Conservation (phyloP, 2,329 filamentous ascomycete genomes). For the Beauveria bassiana region DNA sequence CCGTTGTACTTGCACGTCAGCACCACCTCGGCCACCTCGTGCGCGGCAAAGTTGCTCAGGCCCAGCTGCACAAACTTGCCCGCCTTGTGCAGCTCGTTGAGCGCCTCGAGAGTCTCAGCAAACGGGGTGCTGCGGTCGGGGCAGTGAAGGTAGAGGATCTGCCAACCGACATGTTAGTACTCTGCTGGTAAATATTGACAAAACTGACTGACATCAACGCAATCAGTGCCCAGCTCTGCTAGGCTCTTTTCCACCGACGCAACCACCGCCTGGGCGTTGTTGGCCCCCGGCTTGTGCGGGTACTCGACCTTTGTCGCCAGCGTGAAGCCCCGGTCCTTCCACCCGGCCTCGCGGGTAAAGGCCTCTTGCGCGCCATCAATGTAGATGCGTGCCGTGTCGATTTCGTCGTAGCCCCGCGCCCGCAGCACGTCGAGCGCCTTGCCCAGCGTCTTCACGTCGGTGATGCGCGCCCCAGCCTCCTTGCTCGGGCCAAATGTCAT, state of each 20-base stretch:
- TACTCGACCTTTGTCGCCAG: slow-evolving; percentile 72
- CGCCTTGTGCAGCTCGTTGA: slow-evolving; percentile 75
- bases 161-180: slow-evolving; percentile 14
- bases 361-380: slow-evolving; percentile 66
- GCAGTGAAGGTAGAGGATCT: slow-evolving; percentile 32
- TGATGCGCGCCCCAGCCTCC: slow-evolving; percentile 60
- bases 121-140: slow-evolving; percentile 62
- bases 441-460: slow-evolving; percentile 57
- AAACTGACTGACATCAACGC: slow-evolving; percentile 52
- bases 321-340: slow-evolving; percentile 70
- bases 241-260: slow-evolving; percentile 60
- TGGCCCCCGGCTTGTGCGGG: slow-evolving; percentile 48
- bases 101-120: slow-evolving; percentile 67
- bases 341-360: slow-evolving; percentile 65
- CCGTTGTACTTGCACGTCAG: slow-evolving; percentile 69
- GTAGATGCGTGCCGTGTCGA: slow-evolving; percentile 78
- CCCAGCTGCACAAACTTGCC: slow-evolving; percentile 79
- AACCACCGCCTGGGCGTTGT: slow-evolving; percentile 56
- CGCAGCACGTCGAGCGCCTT: slow-evolving; percentile 68
- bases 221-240: slow-evolving; percentile 63
- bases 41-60: slow-evolving; percentile 77
- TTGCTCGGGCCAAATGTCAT: slow-evolving; percentile 75
- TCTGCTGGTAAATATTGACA: no score
- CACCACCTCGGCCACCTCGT: slow-evolving; percentile 79
- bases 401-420: slow-evolving; percentile 70